A percentile compares a stretch with the other conserved stretches of the same genome.
phyloP scores from a whole-genome alignment of 164 flowering plant species.

The Umbilicus rupestris region DNA sequence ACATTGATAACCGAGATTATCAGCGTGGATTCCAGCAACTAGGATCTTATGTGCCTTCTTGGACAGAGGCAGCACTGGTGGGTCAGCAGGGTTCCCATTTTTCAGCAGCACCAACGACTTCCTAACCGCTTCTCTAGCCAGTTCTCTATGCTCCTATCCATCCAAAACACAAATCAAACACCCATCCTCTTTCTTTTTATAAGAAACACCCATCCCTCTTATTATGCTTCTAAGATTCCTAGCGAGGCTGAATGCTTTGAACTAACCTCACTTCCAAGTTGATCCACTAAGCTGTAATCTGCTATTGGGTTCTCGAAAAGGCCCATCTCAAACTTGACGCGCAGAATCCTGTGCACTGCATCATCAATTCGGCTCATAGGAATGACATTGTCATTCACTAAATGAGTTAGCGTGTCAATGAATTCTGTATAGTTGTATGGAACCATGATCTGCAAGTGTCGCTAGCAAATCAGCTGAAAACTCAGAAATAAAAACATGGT shows the following conservation, averaged over 20 bases:
- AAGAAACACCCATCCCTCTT: too few relatives aligned
- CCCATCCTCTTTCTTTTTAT: neutral
- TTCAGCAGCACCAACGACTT: constrained; percentile 43
- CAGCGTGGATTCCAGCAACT: constrained; percentile 45
- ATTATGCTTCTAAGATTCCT: too few relatives aligned
- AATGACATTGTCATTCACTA: constrained; percentile 11
- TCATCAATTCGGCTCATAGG: constrained; percentile 20
- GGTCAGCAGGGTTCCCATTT: constrained; percentile 28
- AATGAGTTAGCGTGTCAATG: constrained; percentile 10
- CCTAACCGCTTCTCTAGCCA: constrained; percentile 62
- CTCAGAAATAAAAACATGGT: neutral
- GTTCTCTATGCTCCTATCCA: constrained; percentile 34
- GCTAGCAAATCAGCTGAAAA: neutral
- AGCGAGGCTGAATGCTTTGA: neutral
- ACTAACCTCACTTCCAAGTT: constrained; percentile 31
- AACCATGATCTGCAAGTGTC: constrained; percentile 16
- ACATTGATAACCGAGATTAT: constrained; percentile 47
- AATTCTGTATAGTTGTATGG: constrained; percentile 18
- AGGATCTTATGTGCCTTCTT: constrained; percentile 40
- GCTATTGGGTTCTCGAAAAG: constrained; percentile 33
- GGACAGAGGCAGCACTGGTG: constrained; percentile 39
- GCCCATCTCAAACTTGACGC: constrained; percentile 35
- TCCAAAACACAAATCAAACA: neutral
- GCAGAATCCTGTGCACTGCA: constrained; percentile 22
- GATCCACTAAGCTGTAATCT: constrained; percentile 22